phyloP scores from a whole-genome alignment of 83 land plant species.

The Picea mariana region DNA sequence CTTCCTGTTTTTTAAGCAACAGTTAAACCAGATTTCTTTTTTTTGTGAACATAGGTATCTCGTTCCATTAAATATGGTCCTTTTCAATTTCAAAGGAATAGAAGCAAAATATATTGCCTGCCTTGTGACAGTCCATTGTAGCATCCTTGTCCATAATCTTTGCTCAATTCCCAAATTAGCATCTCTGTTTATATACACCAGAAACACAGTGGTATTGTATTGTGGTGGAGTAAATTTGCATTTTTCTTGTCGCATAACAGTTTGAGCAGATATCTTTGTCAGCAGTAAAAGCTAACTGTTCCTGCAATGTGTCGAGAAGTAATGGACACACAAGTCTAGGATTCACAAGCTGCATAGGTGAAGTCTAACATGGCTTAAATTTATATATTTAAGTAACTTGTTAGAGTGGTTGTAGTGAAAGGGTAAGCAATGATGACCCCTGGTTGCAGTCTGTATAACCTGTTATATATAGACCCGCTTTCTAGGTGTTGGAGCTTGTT shows the following conservation, averaged over 20 bases:
- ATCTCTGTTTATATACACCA: neutral
- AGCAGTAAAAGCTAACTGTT: neutral
- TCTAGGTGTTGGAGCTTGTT: neutral
- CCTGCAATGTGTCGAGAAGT: neutral
- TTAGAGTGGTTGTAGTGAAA: neutral
- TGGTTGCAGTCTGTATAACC: neutral
- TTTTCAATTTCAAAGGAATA: neutral
- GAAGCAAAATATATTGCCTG: neutral
- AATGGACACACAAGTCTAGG: neutral
- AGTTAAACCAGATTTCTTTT: neutral
- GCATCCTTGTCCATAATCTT: neutral
- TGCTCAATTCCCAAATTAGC: neutral
- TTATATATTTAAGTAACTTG: neutral
- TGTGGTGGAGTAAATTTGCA: neutral
- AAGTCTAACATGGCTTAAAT: neutral
- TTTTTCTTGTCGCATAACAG: neutral
- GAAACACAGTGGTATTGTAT: neutral
- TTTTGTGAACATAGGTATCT: neutral
- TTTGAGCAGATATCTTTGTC: neutral
- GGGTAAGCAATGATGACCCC: neutral
- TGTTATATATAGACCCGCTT: neutral
- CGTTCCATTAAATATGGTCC: neutral
- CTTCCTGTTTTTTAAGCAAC: neutral
- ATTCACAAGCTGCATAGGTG: neutral
- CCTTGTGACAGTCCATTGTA: neutral